Conservation (phyloP, 306 rosid genomes). For the Oemleria cerasiformis region DNA sequence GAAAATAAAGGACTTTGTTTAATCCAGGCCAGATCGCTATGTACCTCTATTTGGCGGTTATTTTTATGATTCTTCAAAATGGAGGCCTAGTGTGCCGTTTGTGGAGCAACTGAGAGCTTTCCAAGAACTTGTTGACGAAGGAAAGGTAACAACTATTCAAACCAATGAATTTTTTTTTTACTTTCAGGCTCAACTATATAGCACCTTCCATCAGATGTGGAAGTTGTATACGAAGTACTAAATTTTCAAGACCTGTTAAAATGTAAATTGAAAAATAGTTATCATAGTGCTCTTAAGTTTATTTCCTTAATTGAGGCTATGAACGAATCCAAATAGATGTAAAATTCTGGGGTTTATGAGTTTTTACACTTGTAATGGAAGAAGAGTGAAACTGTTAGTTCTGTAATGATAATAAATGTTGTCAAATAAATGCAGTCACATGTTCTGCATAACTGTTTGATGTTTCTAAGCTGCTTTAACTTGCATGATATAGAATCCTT, state of each 20-base stretch:
- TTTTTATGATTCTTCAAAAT: slow-evolving; percentile 62
- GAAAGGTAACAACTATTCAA: slow-evolving; percentile 59
- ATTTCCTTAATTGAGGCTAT: too few relatives aligned
- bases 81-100: slow-evolving; percentile 95
- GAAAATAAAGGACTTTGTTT: slow-evolving; percentile 17
- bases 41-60: slow-evolving; percentile 68
- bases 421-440: neutral
- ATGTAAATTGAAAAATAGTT: neutral
- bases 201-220: neutral
- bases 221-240: neutral
- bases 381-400: slow-evolving; percentile 4
- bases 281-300: slow-evolving; percentile 6
- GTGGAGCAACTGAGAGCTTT: slow-evolving; percentile 85
- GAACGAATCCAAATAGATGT: neutral
- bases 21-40: slow-evolving; percentile 88
- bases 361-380: neutral
- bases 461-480: slow-evolving; percentile 13
- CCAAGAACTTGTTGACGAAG: slow-evolving; percentile 83
- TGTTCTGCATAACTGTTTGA: slow-evolving; percentile 1
- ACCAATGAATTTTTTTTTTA: neutral
- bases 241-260: neutral
- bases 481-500: neutral
- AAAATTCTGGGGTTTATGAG: neutral
- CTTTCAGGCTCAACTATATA: slow-evolving; percentile 9
- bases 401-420: neutral